Base-by-base conservation (phyloP, 2,329 filamentous ascomycete genomes). In the Hymenoscyphus fructigenus region DNA sequence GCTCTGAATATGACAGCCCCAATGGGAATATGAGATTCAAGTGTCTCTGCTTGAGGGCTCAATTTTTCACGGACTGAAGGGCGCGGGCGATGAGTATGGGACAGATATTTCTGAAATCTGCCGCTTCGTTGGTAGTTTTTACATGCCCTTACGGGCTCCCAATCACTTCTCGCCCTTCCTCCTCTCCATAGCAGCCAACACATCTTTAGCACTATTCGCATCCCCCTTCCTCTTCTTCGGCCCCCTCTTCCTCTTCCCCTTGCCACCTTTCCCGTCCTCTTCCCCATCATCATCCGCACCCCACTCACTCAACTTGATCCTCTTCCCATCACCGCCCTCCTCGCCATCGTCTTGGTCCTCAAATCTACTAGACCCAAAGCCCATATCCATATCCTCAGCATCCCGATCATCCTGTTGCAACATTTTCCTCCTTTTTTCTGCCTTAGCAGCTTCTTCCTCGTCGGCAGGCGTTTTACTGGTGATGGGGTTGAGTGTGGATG, bases 371-470 rank as follows among this genome's bases (percentile, higher is more conserved):
- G 88, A 91, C 38, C 95, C 95, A 74, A 99, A 98, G 66, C 93
- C 94, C 82, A 98, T 86, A 74, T 99, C 95, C 79, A 99, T 85
- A 78, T 99, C 94, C 64, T 94, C 88, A 58, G 93, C 87, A 75
- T 98, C 94, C 58, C 93, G 86, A 70, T 91, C 90, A 63, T 88
- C 86, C 66, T 84, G 84, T 71, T 88, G 82, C 5, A 97, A 81
- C 81, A 97, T 90, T 69, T 86, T 89, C 76, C 87, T 89, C 60
- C 89, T 86, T 7, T 90, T 88, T 59, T 88, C 88, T 67, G 89
- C 85, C 67, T 88, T 85, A 1, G 86, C 86, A 5, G 79, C 78
- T 65, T 83, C 82, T 67, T 83, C 79, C 14, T 75, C 77, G 44
- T 74, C 75, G 2, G 78, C 76, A 7, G 75, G 76, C 7, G 77